phyloP scores from a whole-genome alignment of 2,329 filamentous ascomycete species.

The Aureobasidium sp. region DNA sequence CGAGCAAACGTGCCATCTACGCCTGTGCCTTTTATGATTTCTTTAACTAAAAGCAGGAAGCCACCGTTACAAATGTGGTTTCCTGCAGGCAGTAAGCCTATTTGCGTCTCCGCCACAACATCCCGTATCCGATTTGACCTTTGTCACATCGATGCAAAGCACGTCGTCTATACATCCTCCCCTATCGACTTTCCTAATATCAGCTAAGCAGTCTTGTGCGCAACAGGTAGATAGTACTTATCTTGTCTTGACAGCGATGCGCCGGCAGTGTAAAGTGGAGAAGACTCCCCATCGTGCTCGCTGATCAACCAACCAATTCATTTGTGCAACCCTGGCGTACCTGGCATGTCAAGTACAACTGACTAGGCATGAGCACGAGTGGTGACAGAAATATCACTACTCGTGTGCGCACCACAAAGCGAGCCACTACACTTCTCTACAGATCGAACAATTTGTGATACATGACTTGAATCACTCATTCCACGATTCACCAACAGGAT shows the following conservation, averaged over 20 bases:
- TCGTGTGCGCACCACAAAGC: background rate
- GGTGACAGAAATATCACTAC: background rate
- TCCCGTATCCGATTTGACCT: background rate
- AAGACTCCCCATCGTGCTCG: background rate
- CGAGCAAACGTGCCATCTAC: conserved; percentile 3
- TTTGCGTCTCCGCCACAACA: conserved; percentile 3
- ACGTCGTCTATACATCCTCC: background rate
- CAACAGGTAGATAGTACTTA: background rate
- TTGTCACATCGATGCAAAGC: background rate
- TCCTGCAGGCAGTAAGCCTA: conserved; percentile 11
- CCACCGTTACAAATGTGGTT: background rate
- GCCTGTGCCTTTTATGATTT: background rate
- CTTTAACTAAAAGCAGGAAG: background rate
- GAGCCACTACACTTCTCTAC: background rate
- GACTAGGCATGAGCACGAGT: background rate
- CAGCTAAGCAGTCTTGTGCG: background rate
- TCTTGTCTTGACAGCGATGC: background rate
- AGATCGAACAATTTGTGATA: background rate
- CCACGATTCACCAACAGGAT: background rate
- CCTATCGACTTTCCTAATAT: background rate
- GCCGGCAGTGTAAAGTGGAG: background rate
- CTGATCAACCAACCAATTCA: background rate
- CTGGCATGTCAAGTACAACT: background rate
- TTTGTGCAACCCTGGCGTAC: background rate
- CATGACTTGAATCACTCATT: background rate